phyloP scores from a whole-genome alignment of 345 rosid species.

The Cardamine occulta region DNA sequence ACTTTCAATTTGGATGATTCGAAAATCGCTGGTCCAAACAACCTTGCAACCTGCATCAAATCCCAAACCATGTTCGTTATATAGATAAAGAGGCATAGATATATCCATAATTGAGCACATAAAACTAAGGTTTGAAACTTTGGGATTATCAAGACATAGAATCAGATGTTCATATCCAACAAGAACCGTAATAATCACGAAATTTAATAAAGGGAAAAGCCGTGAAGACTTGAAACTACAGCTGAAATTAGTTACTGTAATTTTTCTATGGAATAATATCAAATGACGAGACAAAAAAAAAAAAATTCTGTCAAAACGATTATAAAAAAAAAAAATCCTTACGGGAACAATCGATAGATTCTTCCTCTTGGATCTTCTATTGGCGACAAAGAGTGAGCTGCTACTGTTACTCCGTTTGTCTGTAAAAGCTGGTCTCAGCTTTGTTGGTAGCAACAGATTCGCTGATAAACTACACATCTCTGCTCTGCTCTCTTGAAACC shows the following conservation, averaged over 20 bases:
- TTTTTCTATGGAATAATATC: not conserved
- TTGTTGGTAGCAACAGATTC: constrained; percentile 50
- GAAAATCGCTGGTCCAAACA: constrained; percentile 93
- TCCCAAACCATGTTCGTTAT: not conserved
- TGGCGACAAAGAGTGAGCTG: constrained; percentile 49
- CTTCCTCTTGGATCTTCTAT: constrained; percentile 57
- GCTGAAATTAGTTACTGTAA: not conserved
- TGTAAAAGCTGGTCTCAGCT: constrained; percentile 50
- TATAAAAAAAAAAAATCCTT: constrained; percentile 14
- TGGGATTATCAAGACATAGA: not conserved
- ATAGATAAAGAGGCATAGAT: not conserved
- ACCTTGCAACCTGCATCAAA: constrained; percentile 69
- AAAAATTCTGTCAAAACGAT: not conserved
- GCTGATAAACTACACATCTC: constrained; percentile 60
- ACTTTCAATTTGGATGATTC: constrained; percentile 95
- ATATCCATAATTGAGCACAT: not conserved
- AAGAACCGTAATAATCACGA: not conserved
- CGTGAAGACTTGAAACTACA: not conserved
- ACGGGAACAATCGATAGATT: constrained; percentile 61
- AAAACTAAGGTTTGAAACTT: not conserved
- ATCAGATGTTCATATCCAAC: not conserved
- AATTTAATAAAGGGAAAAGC: not conserved
- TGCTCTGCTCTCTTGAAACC: constrained; percentile 36
- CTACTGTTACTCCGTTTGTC: constrained; percentile 51
- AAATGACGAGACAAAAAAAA: not conserved